Conservation (phyloP, 1,284 basidiomycete genomes). For the Pisolithus thermaeus region DNA sequence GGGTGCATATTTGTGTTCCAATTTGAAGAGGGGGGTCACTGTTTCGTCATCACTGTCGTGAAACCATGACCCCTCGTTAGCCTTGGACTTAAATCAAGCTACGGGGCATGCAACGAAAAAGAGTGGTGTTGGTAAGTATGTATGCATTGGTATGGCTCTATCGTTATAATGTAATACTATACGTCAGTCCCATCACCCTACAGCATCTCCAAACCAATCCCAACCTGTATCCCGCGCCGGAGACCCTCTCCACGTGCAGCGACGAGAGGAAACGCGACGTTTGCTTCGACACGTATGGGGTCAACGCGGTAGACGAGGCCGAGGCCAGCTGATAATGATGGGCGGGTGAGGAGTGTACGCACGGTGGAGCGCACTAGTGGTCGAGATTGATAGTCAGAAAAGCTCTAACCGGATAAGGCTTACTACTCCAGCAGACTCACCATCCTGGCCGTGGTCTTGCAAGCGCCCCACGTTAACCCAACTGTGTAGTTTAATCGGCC, state of each 20-base stretch:
- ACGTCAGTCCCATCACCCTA: constrained; percentile 26
- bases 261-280: constrained; percentile 86
- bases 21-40: too few species aligned
- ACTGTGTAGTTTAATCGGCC: constrained; percentile 84
- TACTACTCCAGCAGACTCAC: constrained; percentile 2
- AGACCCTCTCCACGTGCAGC: constrained; percentile 72
- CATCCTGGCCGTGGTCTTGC: constrained; percentile 61
- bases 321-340: constrained; percentile 77
- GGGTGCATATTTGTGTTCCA: too few species aligned
- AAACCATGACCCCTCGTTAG: too few species aligned
- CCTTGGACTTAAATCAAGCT: too few species aligned
- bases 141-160: not conserved
- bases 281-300: constrained; percentile 83
- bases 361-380: not conserved
- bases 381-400: not conserved
- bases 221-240: constrained; percentile 84
- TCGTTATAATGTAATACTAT: not conserved
- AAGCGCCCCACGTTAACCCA: constrained; percentile 88
- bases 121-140: not conserved
- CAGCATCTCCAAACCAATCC: constrained; percentile 86
- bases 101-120: not conserved
- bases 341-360: constrained; percentile 29
- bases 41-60: too few species aligned
- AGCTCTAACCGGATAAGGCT: constrained; percentile 5
- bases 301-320: constrained; percentile 91